These are phyloP conservation scores for Pueraria montana DNA, from an alignment of 306 rosid species.

Conservation along the genomic window DNA sequence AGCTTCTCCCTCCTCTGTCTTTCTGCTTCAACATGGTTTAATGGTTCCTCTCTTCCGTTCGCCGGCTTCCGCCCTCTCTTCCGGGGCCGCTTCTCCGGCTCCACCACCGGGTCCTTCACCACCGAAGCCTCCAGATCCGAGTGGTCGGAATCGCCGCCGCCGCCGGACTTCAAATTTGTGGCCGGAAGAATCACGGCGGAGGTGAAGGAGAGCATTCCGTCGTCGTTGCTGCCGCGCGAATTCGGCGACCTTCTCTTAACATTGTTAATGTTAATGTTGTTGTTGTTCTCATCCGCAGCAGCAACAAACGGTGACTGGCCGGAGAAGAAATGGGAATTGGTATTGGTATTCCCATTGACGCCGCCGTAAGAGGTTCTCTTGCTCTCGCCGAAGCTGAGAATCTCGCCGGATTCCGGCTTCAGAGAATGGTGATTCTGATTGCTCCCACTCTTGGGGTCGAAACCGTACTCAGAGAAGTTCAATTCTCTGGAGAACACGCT, in stretches of 20 bases:
- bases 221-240: slow-evolving; percentile 81
- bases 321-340: slow-evolving; percentile 57
- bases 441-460: slow-evolving; percentile 53
- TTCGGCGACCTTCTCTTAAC: slow-evolving; percentile 79
- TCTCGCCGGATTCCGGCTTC: slow-evolving; percentile 93
- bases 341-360: slow-evolving; percentile 49
- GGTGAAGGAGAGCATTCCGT: slow-evolving; percentile 93
- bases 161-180: slow-evolving; percentile 57
- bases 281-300: slow-evolving; percentile 60
- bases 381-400: slow-evolving; percentile 81
- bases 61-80: slow-evolving; percentile 96
- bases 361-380: slow-evolving; percentile 56
- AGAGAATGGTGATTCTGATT: slow-evolving; percentile 56
- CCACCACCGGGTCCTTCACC: slow-evolving; percentile 73
- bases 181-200: slow-evolving; percentile 81
- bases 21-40: slow-evolving; percentile 96
- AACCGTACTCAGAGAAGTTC: slow-evolving; percentile 72
- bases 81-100: slow-evolving; percentile 91
- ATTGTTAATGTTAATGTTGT: slow-evolving; percentile 49
- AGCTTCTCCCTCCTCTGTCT: slow-evolving; percentile 93
- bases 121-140: slow-evolving; percentile 96
- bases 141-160: slow-evolving; percentile 75
- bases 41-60: slow-evolving; percentile 92
- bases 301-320: slow-evolving; percentile 62
- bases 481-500: slow-evolving; percentile 70